Percentiles rank a stretch among this genome's conserved stretches.
Evolutionary conservation across 2,329 filamentous ascomycete species (phyloP).

Genomic region (Colletotrichum salicis): DNA sequence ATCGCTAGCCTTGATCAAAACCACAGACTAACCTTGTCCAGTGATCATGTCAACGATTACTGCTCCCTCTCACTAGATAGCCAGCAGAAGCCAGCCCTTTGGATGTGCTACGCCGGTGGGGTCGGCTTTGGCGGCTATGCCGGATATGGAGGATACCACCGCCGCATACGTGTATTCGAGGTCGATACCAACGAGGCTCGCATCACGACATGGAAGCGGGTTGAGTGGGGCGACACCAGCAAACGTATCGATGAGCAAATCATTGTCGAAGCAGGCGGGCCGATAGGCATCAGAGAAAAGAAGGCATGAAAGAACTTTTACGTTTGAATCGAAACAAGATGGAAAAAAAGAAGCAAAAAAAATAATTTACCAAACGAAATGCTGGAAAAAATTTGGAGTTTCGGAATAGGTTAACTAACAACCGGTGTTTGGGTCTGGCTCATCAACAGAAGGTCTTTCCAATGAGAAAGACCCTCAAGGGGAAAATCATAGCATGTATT

Average conservation of each 20-base stretch:
- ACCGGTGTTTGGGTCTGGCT: conserved; percentile 24
- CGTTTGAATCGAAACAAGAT: background rate
- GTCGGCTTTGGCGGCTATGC: conserved; percentile 95
- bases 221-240: conserved; percentile 72
- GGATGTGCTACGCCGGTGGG: conserved; percentile 98
- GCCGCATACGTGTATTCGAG: conserved; percentile 88
- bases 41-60: conserved; percentile 97
- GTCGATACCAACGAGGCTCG: conserved; percentile 91
- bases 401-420: background rate
- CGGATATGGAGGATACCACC: conserved; percentile 86
- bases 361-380: background rate
- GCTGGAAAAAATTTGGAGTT: conserved; percentile 22
- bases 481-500: conserved; percentile 18
- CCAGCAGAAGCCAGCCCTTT: conserved; percentile 74
- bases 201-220: conserved; percentile 90
- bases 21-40: conserved; percentile 43
- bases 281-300: conserved; percentile 38
- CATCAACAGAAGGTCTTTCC: background rate
- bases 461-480: background rate
- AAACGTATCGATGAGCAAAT: conserved; percentile 71
- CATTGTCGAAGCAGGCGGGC: conserved; percentile 71
- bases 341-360: background rate
- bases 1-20: background rate
- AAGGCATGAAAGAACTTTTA: background rate
- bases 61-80: conserved; percentile 76